Percentiles rank a stretch among this genome's conserved stretches.
These are phyloP conservation scores for Lagenidium sp. DNA, from an alignment of 352 stramenopile species.

Conservation along the genomic window DNA sequence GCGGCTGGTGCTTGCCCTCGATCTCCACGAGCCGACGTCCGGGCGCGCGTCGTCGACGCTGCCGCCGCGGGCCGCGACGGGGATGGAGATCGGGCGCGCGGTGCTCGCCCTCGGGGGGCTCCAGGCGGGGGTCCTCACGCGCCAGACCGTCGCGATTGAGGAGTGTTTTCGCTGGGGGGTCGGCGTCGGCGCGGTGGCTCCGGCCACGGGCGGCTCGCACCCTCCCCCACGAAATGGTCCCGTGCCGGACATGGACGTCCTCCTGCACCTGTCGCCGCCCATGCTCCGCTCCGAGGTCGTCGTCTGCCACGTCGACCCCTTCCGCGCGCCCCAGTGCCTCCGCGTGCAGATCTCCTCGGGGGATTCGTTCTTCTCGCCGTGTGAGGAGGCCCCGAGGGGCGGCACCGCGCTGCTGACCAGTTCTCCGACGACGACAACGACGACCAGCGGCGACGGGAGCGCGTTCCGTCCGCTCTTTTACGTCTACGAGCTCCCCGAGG, in stretches of 20 bases:
- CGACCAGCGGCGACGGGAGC: neutral
- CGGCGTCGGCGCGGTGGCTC: neutral
- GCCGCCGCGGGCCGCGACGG: neutral
- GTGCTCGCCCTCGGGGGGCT: constrained; percentile 25
- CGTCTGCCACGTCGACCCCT: constrained; percentile 19
- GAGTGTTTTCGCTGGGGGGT: constrained; percentile 37
- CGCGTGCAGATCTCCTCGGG: constrained; percentile 57
- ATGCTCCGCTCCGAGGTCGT: constrained; percentile 36
- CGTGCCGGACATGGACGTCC: constrained; percentile 49
- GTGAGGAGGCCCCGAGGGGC: too few relatives aligned
- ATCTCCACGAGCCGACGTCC: constrained; percentile 29
- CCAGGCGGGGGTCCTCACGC: constrained; percentile 25
- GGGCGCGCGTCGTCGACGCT: constrained; percentile 19
- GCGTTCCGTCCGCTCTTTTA: constrained; percentile 18
- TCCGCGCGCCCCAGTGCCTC: constrained; percentile 21
- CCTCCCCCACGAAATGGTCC: too few relatives aligned
- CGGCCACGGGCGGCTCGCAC: constrained; percentile 6
- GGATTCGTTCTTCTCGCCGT: constrained; percentile 38
- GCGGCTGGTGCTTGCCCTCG: constrained; percentile 31
- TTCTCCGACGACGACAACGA: too few relatives aligned
- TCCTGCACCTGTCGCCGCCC: constrained; percentile 50
- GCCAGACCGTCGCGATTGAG: constrained; percentile 24
- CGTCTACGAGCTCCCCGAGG: constrained; percentile 33
- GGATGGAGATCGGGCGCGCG: constrained; percentile 28
- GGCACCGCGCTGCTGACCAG: too few relatives aligned